A percentile compares a stretch with the other conserved stretches of the same genome.
These are phyloP conservation scores for Kickxella alabastrina DNA, from an alignment of 192 early-diverging fungal species.

Conservation along the genomic window DNA sequence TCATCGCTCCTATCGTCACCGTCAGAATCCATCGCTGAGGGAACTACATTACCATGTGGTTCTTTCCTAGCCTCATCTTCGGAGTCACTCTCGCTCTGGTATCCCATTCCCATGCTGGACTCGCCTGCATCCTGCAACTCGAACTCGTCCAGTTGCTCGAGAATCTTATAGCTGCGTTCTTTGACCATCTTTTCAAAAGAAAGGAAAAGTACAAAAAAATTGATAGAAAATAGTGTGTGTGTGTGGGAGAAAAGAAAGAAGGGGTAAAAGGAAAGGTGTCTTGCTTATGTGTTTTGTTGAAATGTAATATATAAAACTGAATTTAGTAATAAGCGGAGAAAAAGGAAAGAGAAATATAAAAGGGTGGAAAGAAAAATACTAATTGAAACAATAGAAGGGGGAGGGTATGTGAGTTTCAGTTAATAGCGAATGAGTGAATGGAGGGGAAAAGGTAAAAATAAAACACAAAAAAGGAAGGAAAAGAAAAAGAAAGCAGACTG, in stretches of 20 bases:
- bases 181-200: conserved; percentile 21
- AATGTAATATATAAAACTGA: too few relatives aligned
- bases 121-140: conserved; percentile 39
- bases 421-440: background rate
- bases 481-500: background rate
- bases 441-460: background rate
- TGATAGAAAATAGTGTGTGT: background rate
- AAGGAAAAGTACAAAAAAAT: conserved; percentile 13
- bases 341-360: background rate
- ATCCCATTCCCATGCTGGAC: conserved; percentile 12
- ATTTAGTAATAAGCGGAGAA: background rate
- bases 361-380: background rate
- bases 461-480: background rate
- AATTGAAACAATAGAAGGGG: background rate
- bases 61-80: conserved; percentile 29
- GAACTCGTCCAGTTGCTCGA: conserved; percentile 51
- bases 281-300: too few relatives aligned
- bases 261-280: background rate
- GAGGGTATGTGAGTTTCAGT: background rate
- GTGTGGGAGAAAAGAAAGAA: background rate
- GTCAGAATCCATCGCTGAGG: conserved; percentile 37
- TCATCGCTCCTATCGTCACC: conserved; percentile 19
- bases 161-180: conserved; percentile 49
- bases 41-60: conserved; percentile 29
- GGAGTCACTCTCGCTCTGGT: conserved; percentile 17